These are phyloP conservation scores for Musa beccarii DNA, from an alignment of 176 grass and related monocot genomes.

Conservation along the genomic window DNA sequence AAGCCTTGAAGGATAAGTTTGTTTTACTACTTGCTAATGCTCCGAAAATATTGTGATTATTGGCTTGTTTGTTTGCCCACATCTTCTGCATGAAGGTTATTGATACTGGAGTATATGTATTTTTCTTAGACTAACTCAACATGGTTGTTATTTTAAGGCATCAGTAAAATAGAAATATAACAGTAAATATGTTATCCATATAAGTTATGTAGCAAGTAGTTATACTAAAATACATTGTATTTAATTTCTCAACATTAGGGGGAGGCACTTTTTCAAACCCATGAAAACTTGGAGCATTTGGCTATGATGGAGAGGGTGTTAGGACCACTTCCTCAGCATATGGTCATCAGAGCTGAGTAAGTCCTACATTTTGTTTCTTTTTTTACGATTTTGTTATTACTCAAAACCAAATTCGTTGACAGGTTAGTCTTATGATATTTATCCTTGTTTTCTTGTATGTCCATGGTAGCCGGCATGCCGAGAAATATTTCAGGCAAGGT, in stretches of 20 bases:
- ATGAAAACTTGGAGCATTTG: conserved; percentile 98
- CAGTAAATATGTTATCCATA: too few relatives aligned
- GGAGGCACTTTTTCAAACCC: conserved; percentile 90
- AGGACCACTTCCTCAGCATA: conserved; percentile 82
- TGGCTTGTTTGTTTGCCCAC: too few relatives aligned
- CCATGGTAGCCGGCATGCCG: conserved; percentile 58
- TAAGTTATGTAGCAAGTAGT: too few relatives aligned
- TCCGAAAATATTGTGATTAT: too few relatives aligned
- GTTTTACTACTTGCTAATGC: too few relatives aligned
- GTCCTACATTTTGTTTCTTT: conserved; percentile 11
- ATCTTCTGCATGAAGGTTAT: too few relatives aligned
- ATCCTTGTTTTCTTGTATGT: not conserved
- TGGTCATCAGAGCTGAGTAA: conserved; percentile 81
- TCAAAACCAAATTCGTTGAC: not conserved
- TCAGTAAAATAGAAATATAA: too few relatives aligned
- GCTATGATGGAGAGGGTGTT: conserved; percentile 97
- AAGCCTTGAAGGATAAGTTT: too few relatives aligned
- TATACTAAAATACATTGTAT: too few relatives aligned
- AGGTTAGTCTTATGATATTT: not conserved
- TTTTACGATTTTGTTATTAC: not conserved
- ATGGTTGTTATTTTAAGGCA: too few relatives aligned
- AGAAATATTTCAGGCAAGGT: conserved; percentile 72
- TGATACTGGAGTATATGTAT: too few relatives aligned
- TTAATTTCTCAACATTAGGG: conserved; percentile 45
- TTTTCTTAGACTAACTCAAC: too few relatives aligned